Evolutionary conservation across 2,329 filamentous ascomycete species (phyloP), one percentile per base, ranked within the genome.

Genomic region (Exserohilum turcica): DNA sequence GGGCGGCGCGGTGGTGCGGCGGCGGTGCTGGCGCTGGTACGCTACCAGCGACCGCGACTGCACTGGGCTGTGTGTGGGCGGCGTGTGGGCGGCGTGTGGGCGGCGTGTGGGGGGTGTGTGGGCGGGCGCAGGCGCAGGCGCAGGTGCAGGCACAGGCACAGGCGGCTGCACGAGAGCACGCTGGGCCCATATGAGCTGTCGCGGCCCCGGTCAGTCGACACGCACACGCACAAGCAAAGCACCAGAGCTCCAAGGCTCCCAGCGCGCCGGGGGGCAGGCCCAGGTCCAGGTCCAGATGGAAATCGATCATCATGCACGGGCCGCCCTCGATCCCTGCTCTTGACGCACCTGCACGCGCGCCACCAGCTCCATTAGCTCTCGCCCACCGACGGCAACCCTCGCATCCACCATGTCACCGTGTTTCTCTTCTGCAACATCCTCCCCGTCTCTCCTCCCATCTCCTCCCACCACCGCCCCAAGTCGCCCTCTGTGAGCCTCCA

Each of bases 341-440:
- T 29, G 39, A 42, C 39, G 39, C 36, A 38, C 19, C 43, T 52
- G 49, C 49, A 52, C 44, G 47, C 45, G 52, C 52, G 52, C 52
- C 52, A 55, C 52, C 48, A 43, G 21, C 47, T 43, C 46, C n/a
- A n/a, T n/a, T 43, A 46, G 47, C 53, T 50, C 40, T 44, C 38
- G 51, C 49, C 44, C 49, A 42, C 51, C 16, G n/a, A 43, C 35
- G 43, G 24, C 38, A 42, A 39, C 32, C 48, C 21, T 29, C 39
- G 33, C 50, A 47, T 48, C 42, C 57, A 48, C 49, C 48, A 56
- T 52, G 44, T 52, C 53, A 49, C 57, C 48, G 35, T 38, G 54
- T 56, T 55, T 51, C 64, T 54, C 40, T 38, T 42, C 51, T 43
- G 24, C 35, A 29, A 40, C 57, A 36, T n/a, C 29, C 37, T 40